Percentiles rank a stretch among this genome's conserved stretches.
Evolutionary conservation across 495 filamentous ascomycete species (phyloP).

Genomic region (Ramalina intermedia): DNA sequence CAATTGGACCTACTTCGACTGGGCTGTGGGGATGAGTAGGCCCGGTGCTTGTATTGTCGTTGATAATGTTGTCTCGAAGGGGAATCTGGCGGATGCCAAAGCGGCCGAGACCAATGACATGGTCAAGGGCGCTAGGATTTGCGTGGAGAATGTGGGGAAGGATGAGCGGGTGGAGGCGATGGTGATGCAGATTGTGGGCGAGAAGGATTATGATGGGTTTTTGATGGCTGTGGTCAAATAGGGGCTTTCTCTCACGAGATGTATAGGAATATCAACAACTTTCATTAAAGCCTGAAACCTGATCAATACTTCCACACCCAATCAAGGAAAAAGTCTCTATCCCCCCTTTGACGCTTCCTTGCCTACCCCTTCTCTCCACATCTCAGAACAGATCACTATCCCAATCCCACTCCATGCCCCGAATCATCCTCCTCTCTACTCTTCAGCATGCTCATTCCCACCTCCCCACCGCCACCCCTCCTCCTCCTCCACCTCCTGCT

Average conservation of each 20-base stretch:
- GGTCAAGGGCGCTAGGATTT: conserved; percentile 12
- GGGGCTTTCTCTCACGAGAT: not conserved
- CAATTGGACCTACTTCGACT: conserved; percentile 33
- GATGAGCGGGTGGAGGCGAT: conserved; percentile 30
- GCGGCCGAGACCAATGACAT: conserved; percentile 14
- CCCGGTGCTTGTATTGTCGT: conserved; percentile 27
- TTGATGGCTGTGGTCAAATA: conserved; percentile 21
- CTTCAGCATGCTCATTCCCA: no score
- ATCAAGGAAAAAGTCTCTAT: no score
- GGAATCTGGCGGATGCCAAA: conserved; percentile 3
- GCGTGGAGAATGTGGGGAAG: conserved; percentile 32
- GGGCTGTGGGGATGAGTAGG: conserved; percentile 26
- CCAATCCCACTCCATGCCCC: no score
- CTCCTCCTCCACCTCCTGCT: no score
- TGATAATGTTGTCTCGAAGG: conserved; percentile 32
- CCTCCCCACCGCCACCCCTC: no score
- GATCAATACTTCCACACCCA: no score
- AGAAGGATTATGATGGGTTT: conserved; percentile 40
- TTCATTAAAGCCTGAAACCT: no score
- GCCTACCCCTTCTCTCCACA: no score
- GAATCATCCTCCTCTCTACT: no score
- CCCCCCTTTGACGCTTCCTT: no score
- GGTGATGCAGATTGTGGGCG: conserved; percentile 35
- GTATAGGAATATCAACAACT: no score
- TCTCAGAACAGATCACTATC: no score